phyloP scores from a whole-genome alignment of 2,329 filamentous ascomycete species.

The Colletotrichum sp. region DNA sequence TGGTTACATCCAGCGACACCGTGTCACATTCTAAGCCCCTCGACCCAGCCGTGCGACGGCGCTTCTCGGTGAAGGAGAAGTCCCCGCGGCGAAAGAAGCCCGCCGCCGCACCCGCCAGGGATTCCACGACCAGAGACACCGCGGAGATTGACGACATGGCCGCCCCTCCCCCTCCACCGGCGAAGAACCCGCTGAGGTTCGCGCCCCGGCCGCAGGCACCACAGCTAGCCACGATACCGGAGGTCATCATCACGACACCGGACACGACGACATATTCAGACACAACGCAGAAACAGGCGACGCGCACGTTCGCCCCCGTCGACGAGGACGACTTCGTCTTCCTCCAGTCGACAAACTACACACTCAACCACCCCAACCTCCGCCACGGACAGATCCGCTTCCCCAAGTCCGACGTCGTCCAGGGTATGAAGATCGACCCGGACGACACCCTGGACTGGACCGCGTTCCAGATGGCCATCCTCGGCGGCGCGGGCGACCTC shows the following conservation, averaged over 20 bases:
- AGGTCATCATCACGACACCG: slow-evolving; percentile 31
- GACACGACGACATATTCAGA: neutral
- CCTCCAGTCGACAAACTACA: slow-evolving; percentile 53
- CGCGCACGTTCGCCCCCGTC: slow-evolving; percentile 25
- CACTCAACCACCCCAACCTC: slow-evolving; percentile 52
- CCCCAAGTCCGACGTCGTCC: slow-evolving; percentile 46
- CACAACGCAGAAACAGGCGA: neutral
- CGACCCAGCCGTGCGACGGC: slow-evolving; percentile 23
- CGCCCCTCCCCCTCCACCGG: slow-evolving; percentile 33
- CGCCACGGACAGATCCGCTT: slow-evolving; percentile 62
- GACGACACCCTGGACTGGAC: slow-evolving; percentile 66
- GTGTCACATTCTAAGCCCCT: slow-evolving; percentile 28
- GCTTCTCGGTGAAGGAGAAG: slow-evolving; percentile 26
- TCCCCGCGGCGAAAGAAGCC: neutral
- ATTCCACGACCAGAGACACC: slow-evolving; percentile 4
- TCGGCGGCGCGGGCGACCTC: slow-evolving; percentile 60
- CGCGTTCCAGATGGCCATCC: slow-evolving; percentile 69
- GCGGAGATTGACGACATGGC: neutral
- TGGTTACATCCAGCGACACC: slow-evolving; percentile 30
- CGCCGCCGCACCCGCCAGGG: neutral
- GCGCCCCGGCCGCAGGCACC: slow-evolving; percentile 14
- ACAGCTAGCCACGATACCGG: slow-evolving; percentile 46
- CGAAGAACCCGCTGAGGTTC: slow-evolving; percentile 30
- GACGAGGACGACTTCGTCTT: slow-evolving; percentile 52
- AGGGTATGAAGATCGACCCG: slow-evolving; percentile 39